Conservation (phyloP, 129 eudicot species). For the Deinandra increscens region DNA sequence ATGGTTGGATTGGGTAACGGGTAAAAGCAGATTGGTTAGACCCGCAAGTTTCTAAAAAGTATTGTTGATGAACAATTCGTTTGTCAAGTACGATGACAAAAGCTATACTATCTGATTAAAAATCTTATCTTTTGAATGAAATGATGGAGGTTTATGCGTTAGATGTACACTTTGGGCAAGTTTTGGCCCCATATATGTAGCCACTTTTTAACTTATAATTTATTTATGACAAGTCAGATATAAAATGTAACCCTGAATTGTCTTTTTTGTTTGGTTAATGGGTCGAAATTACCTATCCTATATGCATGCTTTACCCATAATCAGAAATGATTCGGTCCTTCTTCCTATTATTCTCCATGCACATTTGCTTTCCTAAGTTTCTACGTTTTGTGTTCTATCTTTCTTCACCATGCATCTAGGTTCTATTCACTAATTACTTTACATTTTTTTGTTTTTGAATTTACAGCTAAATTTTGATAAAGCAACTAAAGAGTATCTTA, state of each 20-base stretch:
- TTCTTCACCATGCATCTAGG: not conserved
- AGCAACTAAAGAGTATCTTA: constrained; percentile 68
- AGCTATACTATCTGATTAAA: not conserved
- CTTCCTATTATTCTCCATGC: not conserved
- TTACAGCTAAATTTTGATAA: constrained; percentile 69
- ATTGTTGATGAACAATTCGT: not conserved
- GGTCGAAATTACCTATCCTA: not conserved
- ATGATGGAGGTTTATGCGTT: not conserved
- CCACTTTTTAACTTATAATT: not conserved
- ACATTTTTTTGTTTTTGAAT: constrained; percentile 15
- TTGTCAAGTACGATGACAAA: not conserved
- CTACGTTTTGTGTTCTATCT: not conserved
- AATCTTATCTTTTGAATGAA: not conserved
- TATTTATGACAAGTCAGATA: too few species aligned
- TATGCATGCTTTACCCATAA: constrained; percentile 6
- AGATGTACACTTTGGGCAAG: not conserved
- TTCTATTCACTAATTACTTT: not conserved
- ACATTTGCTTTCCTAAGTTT: not conserved
- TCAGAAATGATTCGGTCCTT: not conserved
- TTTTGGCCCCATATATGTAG: not conserved
- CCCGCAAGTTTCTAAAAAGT: not conserved
- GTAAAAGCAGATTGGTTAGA: not conserved
- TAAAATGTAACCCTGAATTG: too few species aligned
- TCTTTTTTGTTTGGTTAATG: not conserved
- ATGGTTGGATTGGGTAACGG: not conserved